Evolutionary conservation across 768 basidiomycete species (phyloP), one percentile per base, ranked within the genome.

Genomic region (Agrocybe pediades): DNA sequence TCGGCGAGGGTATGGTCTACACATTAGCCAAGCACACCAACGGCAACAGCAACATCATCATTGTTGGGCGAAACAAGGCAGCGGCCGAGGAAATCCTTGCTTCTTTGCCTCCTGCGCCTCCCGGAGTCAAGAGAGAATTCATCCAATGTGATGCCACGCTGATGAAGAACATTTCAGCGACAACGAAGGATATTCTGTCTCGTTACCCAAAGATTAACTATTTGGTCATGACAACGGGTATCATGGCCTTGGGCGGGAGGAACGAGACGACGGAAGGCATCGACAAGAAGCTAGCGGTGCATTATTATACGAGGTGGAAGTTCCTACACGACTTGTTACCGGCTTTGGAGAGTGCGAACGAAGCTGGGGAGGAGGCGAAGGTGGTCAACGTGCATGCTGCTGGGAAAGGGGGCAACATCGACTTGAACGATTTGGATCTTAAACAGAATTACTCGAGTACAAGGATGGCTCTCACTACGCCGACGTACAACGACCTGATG

Each of bases 401-500:
- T 1, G 69, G 68, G 0, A 19, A 63, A 0, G 75, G 74, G 6
- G 65, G 63, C 0, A 49, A 59, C 9, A 70, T 82, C 9, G 70
- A 80, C 54, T 42, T 77, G 26, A 67, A 82, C 16, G 80, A 83
- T 55, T 68, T 84, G 19, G 79, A 74, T 0, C 60, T 84, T 59
- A 79, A 79, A 67, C 78, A 79, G 64, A 65, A 51, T 17, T 83
- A 71, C 61, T 69, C 66, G 0, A 23, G 72, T 0, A 9, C 51
- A 6, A 71, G 66, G 2, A 76, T 76, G 0, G 74, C 67, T 1
- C 24, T 63, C 27, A 56, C 67, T 1, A 67, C 71, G 0, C 66
- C 73, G 15, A 78, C 80, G 0, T 83, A 82, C 56, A 83, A 74
- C 54, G 82, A 84, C 61, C 59, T 80, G n/a, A 79, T 80, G 77